Evolutionary conservation across 176 grass and related monocot species (phyloP).

Genomic region (Ananas comosus): DNA sequence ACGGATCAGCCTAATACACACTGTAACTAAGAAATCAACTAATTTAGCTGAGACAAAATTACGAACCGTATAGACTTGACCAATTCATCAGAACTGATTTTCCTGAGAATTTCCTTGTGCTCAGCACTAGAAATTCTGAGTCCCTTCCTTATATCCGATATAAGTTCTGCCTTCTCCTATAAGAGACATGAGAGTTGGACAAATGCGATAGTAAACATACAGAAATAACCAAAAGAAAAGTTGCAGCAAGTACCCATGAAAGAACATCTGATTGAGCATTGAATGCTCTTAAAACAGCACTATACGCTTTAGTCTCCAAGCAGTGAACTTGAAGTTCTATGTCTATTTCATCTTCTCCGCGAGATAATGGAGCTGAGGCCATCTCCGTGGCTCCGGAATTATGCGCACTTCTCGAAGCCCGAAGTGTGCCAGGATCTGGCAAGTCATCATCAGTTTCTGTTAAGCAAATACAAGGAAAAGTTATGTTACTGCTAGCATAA

Average conservation of each 20-base stretch:
- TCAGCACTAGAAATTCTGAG: slow-evolving; percentile 57
- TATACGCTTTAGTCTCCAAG: slow-evolving; percentile 55
- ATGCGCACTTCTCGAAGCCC: neutral
- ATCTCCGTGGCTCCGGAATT: neutral
- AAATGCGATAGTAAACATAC: slow-evolving; percentile 9
- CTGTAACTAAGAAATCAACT: slow-evolving; percentile 10
- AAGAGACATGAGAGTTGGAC: slow-evolving; percentile 20
- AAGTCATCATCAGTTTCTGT: neutral
- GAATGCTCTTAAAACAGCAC: slow-evolving; percentile 56
- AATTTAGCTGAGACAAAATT: slow-evolving; percentile 12
- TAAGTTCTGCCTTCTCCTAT: slow-evolving; percentile 47
- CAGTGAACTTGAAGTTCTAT: slow-evolving; percentile 46
- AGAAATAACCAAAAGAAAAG: neutral
- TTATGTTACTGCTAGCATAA: neutral
- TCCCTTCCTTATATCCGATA: slow-evolving; percentile 46
- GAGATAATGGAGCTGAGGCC: neutral
- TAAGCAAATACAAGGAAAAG: neutral
- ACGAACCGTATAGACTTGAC: slow-evolving; percentile 50
- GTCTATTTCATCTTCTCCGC: slow-evolving; percentile 23
- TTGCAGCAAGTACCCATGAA: slow-evolving; percentile 41
- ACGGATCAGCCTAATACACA: neutral
- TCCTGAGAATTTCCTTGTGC: slow-evolving; percentile 52
- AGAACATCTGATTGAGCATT: slow-evolving; percentile 42
- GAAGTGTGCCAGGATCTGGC: neutral
- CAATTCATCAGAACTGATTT: slow-evolving; percentile 42